These are phyloP conservation scores for Penicillium sp. DNA, from an alignment of 2,329 filamentous ascomycete genomes.

Conservation along the genomic window DNA sequence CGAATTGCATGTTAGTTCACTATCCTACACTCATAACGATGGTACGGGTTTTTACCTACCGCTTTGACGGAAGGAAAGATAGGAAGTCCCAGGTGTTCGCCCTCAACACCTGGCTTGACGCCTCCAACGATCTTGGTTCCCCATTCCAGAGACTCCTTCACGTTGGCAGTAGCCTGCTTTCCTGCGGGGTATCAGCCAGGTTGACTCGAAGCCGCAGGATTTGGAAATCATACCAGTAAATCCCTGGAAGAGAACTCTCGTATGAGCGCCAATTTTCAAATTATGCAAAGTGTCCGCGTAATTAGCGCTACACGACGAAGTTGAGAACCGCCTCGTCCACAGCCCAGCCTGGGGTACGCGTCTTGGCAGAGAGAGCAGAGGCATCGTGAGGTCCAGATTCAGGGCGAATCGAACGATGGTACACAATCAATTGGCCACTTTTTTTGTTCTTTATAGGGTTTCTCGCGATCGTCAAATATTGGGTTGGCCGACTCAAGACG, in stretches of 20 bases:
- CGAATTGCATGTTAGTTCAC: not conserved
- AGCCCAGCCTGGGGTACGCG: conserved; percentile 15
- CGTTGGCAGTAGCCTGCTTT: conserved; percentile 64
- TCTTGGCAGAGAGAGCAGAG: conserved; percentile 22
- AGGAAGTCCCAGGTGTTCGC: conserved; percentile 70
- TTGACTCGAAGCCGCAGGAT: not conserved
- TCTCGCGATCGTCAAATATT: not conserved
- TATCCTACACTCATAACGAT: too few species aligned
- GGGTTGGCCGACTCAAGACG: conserved; percentile 2
- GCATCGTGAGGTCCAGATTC: conserved; percentile 9
- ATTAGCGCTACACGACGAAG: conserved; percentile 24
- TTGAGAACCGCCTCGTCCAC: conserved; percentile 31
- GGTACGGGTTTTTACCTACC: conserved; percentile 30
- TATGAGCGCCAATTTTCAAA: conserved; percentile 64
- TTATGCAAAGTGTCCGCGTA: conserved; percentile 65
- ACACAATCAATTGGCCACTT: not conserved
- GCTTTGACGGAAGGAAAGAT: conserved; percentile 66
- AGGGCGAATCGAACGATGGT: not conserved
- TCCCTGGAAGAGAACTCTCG: conserved; percentile 67
- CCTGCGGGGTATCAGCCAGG: conserved; percentile 26
- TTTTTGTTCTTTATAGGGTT: not conserved
- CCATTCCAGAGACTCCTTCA: conserved; percentile 71
- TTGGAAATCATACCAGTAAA: conserved; percentile 56
- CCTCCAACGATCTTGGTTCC: conserved; percentile 79
- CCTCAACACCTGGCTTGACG: conserved; percentile 67